Conservation (phyloP, 768 basidiomycete species). For the Tylopilus sp. region DNA sequence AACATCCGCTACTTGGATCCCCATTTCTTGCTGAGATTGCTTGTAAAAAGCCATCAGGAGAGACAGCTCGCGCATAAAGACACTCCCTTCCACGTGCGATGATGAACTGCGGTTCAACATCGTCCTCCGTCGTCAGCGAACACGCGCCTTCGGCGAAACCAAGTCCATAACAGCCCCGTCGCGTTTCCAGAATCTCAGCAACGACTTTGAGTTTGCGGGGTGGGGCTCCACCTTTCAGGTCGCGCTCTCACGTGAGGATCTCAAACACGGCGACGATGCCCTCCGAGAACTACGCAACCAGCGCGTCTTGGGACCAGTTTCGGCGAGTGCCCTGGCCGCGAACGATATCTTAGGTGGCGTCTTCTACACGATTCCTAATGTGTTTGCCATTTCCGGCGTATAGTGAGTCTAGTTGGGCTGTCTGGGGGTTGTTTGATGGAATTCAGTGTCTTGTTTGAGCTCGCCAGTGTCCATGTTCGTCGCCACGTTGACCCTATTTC, state of each 20-base stretch:
- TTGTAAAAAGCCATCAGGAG: background rate
- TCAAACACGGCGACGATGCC: constrained; percentile 30
- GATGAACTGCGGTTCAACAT: constrained; percentile 49
- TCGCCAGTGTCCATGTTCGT: constrained; percentile 68
- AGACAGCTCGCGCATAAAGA: background rate
- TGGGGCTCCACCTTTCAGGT: constrained; percentile 57
- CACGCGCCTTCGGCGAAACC: constrained; percentile 42
- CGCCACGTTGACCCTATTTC: constrained; percentile 56
- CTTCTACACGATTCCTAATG: constrained; percentile 66
- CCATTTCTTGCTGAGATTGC: background rate
- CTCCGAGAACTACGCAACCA: constrained; percentile 31
- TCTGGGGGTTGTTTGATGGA: background rate
- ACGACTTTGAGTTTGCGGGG: constrained; percentile 70
- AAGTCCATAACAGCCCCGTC: constrained; percentile 46
- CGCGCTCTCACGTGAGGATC: constrained; percentile 43
- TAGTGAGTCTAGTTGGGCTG: constrained; percentile 43
- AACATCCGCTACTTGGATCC: background rate
- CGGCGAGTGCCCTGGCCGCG: constrained; percentile 63
- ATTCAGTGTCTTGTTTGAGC: constrained; percentile 30
- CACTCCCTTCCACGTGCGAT: constrained; percentile 40
- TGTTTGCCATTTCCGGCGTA: constrained; percentile 57
- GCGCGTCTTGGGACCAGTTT: constrained; percentile 55
- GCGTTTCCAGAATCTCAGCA: constrained; percentile 57
- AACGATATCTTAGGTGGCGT: constrained; percentile 66
- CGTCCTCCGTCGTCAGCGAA: constrained; percentile 57